A percentile compares a stretch with the other conserved stretches of the same genome.
Evolutionary conservation across 495 filamentous ascomycete genomes (phyloP).

Genomic region (Friedmanniomyces simplex): DNA sequence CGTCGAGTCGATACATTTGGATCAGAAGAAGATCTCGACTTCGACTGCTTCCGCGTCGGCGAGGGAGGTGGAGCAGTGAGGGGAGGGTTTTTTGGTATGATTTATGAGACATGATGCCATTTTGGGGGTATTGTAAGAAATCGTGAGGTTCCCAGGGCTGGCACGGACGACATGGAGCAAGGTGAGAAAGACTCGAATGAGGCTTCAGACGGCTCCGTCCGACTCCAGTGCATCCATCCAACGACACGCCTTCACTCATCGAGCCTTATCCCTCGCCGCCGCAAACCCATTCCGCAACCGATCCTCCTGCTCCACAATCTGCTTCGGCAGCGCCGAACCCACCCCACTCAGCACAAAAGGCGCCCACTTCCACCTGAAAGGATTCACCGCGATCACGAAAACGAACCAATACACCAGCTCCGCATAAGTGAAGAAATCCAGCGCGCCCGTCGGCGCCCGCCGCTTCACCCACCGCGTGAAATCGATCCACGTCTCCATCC

Average conservation of each 20-base stretch:
- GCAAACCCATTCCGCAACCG: conserved; percentile 34
- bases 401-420: conserved; percentile 79
- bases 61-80: too few relatives aligned
- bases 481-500: conserved; percentile 81
- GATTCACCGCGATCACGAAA: conserved; percentile 68
- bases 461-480: conserved; percentile 68
- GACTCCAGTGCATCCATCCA: too few relatives aligned
- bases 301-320: conserved; percentile 57
- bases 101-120: too few relatives aligned
- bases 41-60: too few relatives aligned
- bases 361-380: conserved; percentile 75
- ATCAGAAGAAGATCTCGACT: neutral
- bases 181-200: too few relatives aligned
- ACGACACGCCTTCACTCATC: neutral
- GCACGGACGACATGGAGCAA: too few relatives aligned
- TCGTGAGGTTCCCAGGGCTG: too few relatives aligned
- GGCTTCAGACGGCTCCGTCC: too few relatives aligned
- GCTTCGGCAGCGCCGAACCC: conserved; percentile 52
- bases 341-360: conserved; percentile 72
- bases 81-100: too few relatives aligned
- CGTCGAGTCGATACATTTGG: neutral
- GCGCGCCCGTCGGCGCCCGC: conserved; percentile 41
- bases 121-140: too few relatives aligned
- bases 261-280: neutral
- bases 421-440: conserved; percentile 63